Conservation (phyloP, 495 filamentous ascomycete species). For the Hypoxylon trugodes region DNA sequence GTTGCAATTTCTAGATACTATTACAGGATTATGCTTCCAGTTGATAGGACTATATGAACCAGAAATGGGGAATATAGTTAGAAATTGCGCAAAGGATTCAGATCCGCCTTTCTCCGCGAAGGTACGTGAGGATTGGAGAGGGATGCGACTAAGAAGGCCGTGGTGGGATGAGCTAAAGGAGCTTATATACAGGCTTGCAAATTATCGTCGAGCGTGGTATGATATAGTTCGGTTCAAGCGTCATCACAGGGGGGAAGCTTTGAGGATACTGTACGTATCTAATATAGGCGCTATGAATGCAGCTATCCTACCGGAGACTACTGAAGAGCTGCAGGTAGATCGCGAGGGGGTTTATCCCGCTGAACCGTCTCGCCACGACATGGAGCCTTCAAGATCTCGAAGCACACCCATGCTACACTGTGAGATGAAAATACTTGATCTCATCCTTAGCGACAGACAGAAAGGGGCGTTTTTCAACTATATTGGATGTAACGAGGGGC, state of each 20-base stretch:
- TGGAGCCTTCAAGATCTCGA: no score
- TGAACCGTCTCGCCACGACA: no score
- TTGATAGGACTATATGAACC: background rate
- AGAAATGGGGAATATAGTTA: background rate
- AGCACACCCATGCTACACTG: background rate
- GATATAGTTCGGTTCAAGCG: constrained; percentile 10
- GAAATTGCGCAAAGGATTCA: no score
- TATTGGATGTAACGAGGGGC: constrained; percentile 20
- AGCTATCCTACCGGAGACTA: no score
- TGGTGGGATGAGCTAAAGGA: background rate
- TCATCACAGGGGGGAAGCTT: background rate
- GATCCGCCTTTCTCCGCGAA: no score
- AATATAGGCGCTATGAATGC: no score
- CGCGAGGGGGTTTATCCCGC: no score
- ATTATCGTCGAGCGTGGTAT: constrained; percentile 21
- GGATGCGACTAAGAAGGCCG: background rate
- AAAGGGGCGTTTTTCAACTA: constrained; percentile 4
- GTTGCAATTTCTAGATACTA: background rate
- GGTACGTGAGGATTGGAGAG: no score
- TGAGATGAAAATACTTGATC: constrained; percentile 18
- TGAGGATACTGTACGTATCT: background rate
- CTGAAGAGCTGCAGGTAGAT: no score
- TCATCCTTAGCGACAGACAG: background rate
- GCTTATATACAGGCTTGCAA: constrained; percentile 2
- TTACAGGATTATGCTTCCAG: constrained; percentile 2